Evolutionary conservation across 495 filamentous ascomycete genomes (phyloP), one percentile per base, ranked within the genome.

Genomic region (Penicillium lagena): DNA sequence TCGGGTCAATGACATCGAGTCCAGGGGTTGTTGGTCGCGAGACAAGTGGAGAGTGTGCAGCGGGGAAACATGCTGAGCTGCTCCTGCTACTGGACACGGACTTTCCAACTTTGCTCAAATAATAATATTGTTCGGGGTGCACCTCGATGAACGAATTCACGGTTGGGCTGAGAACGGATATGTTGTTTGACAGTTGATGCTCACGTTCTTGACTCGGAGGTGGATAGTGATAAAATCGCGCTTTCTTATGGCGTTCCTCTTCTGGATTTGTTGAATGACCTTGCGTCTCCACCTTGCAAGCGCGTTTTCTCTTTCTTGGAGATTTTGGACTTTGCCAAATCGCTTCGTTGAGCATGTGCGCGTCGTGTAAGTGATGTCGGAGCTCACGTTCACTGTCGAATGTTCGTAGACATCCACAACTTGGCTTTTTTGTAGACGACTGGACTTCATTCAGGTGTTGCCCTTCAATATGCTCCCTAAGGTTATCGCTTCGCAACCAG

Each of bases 381-480:
- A 55, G 45, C 22, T 13, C 41, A 40, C 45, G 48, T 14, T 55
- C 14, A 37, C 46, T n/a, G 1, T 40, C 37, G 13, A 55, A 55
- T 12, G 32, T 29, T 55, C 50, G 14, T 27, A 11, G 7, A 37
- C 41, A 55, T 27, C 52, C 36, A 28, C 35, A 55, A 1, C 40
- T 31, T 30, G 38, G 32, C 39, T 45, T 35, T 35, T n/a, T 44
- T 45, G 9, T n/a, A 27, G 12, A 12, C 15, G 29, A 17, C 34
- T 45, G 28, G 11, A 30, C 8, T 39, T 28, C 7, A 39, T 4
- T 7, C 7, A 55, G 42, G 44, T 55, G 42, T 17, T 46, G 39
- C 9, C 42, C 46, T 53, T 59, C 13, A 51, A 59, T 51, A 29
- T 59, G 42, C 33, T 47, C 28, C 38, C 37, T 48, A 29, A 59